Percentiles rank a stretch among this genome's conserved stretches.
These are phyloP conservation scores for Agaricales sp. DNA, from an alignment of 1,284 basidiomycete genomes.

Conservation along the genomic window DNA sequence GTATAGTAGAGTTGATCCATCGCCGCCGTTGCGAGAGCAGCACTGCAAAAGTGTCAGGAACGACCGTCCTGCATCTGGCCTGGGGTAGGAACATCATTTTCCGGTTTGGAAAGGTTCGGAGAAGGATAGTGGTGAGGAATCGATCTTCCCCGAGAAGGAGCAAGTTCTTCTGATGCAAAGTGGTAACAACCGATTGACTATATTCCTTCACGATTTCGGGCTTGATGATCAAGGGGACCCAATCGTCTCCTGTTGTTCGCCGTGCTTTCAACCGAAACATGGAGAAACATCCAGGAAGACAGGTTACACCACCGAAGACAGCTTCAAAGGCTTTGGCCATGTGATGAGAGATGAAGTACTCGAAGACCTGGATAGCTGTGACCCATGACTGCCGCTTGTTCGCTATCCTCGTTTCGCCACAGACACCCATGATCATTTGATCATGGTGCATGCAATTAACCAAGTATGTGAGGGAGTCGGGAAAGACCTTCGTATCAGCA, in stretches of 20 bases:
- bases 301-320: constrained; percentile 98
- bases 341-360: constrained; percentile 99
- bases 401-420: constrained; percentile 96
- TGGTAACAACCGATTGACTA: constrained; percentile 87
- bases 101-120: constrained; percentile 94
- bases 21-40: constrained; percentile 94
- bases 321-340: constrained; percentile 98
- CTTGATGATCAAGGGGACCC: constrained; percentile 96
- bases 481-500: constrained; percentile 92
- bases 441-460: constrained; percentile 99
- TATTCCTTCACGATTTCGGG: constrained; percentile 98
- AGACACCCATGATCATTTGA: constrained; percentile 98
- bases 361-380: constrained; percentile 95
- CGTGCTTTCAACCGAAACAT: constrained; percentile 98
- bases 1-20: constrained; percentile 99
- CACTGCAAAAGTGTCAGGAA: constrained; percentile 90
- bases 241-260: constrained; percentile 81
- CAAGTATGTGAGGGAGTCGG: constrained; percentile 76
- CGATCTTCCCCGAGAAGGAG: constrained; percentile 97
- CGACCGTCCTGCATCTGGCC: constrained; percentile 90
- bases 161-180: constrained; percentile 97
- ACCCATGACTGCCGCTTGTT: constrained; percentile 99
- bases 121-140: constrained; percentile 90
- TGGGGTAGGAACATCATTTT: constrained; percentile 99
- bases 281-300: constrained; percentile 97